Conservation (phyloP, 2,329 filamentous ascomycete species). For the Raffaelea arxii region DNA sequence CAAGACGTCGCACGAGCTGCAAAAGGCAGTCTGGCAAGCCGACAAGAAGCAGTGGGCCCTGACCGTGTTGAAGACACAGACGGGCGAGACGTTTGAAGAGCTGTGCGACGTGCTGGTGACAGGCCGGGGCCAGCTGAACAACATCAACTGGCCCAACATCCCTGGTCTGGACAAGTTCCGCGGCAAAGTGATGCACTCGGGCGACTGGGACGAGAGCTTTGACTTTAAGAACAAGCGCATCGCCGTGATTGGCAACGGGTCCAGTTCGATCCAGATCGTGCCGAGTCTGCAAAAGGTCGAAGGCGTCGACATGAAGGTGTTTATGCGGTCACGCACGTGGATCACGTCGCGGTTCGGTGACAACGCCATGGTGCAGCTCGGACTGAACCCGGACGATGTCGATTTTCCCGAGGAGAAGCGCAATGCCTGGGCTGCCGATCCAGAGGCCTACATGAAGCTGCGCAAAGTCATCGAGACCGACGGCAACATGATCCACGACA, state of each 20-base stretch:
- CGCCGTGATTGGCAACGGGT: constrained; percentile 42
- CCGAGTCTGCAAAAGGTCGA: constrained; percentile 34
- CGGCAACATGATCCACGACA: constrained; percentile 31
- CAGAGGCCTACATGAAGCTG: constrained; percentile 27
- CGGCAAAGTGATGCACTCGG: constrained; percentile 36
- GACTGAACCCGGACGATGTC: constrained; percentile 26
- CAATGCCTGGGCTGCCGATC: constrained; percentile 25
- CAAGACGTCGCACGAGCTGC: constrained; percentile 30
- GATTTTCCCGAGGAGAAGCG: constrained; percentile 28
- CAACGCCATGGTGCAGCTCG: constrained; percentile 30
- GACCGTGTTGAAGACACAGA: constrained; percentile 19
- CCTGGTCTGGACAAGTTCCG: constrained; percentile 29
- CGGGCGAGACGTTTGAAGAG: constrained; percentile 28
- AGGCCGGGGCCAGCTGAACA: constrained; percentile 32
- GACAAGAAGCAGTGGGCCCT: constrained; percentile 25
- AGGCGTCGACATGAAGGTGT: constrained; percentile 31
- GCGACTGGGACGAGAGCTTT: constrained; percentile 34
- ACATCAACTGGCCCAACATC: constrained; percentile 33
- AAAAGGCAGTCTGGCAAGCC: constrained; percentile 30
- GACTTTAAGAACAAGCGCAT: constrained; percentile 38
- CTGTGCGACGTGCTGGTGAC: constrained; percentile 29
- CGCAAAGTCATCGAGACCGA: constrained; percentile 34
- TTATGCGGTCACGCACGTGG: constrained; percentile 40
- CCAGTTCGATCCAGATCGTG: constrained; percentile 43
- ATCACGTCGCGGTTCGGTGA: constrained; percentile 38